phyloP scores from a whole-genome alignment of 2,329 filamentous ascomycete species.

The Malbranchea cinnamomea region DNA sequence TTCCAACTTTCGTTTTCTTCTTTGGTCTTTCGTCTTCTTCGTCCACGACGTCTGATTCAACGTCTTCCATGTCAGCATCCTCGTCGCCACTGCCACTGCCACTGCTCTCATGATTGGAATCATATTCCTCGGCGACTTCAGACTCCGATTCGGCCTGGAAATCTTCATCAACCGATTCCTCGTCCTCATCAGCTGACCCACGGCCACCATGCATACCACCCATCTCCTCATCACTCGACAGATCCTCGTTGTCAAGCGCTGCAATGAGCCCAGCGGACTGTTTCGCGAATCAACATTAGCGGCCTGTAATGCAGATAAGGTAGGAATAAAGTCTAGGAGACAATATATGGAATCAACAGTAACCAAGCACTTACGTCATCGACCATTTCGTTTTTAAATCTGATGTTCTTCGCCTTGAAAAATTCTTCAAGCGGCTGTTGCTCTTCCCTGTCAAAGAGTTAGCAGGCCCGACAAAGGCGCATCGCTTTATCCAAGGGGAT shows the following conservation, averaged over 20 bases:
- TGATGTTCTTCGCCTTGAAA: constrained; percentile 88
- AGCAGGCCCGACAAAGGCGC: constrained; percentile 10
- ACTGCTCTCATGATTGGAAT: constrained; percentile 78
- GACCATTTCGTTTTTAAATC: constrained; percentile 97
- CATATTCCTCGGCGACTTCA: constrained; percentile 91
- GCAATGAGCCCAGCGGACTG: constrained; percentile 59
- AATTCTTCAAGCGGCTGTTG: constrained; percentile 93
- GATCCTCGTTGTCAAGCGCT: constrained; percentile 68
- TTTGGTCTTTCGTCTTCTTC: constrained; percentile 43
- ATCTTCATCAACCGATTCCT: constrained; percentile 90
- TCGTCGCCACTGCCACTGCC: constrained; percentile 52
- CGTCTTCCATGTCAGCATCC: constrained; percentile 34
- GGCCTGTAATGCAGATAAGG: no score
- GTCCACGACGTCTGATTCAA: constrained; percentile 27
- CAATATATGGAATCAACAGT: constrained; percentile 17
- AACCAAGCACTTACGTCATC: constrained; percentile 83
- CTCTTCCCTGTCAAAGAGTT: constrained; percentile 48
- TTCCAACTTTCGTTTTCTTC: constrained; percentile 44
- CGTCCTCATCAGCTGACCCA: constrained; percentile 88
- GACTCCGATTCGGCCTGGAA: constrained; percentile 86
- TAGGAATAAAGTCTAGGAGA: constrained; percentile 2
- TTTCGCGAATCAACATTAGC: no score
- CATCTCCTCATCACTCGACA: constrained; percentile 73
- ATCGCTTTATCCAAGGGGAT: constrained; percentile 1
- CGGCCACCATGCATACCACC: constrained; percentile 57